Evolutionary conservation across 768 basidiomycete species (phyloP).

Genomic region (Lentinula edodes): DNA sequence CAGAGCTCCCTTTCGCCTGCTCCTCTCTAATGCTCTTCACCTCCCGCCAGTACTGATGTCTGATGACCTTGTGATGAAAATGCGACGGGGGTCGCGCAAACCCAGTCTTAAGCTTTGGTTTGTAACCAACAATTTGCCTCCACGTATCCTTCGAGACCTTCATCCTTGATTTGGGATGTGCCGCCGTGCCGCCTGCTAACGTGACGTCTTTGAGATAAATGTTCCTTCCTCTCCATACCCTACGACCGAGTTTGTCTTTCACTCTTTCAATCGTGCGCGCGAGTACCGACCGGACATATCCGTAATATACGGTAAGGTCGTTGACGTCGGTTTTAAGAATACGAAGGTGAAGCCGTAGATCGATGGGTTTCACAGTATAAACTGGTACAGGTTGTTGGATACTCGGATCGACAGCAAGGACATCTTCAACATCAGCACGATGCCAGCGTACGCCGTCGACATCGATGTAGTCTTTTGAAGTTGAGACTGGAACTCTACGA

Average conservation of each 20-base stretch:
- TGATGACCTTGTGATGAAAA: neutral
- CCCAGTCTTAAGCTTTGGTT: neutral
- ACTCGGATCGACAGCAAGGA: conserved; percentile 21
- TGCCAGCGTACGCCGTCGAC: neutral
- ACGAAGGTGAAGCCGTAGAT: conserved; percentile 49
- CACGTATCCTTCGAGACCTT: neutral
- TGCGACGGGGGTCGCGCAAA: conserved; percentile 1
- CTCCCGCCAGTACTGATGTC: conserved; percentile 1
- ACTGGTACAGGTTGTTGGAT: conserved; percentile 7
- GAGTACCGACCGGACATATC: conserved; percentile 34
- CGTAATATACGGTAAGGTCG: conserved; percentile 41
- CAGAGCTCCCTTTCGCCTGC: neutral
- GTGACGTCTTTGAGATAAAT: conserved; percentile 36
- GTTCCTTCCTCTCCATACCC: conserved; percentile 59
- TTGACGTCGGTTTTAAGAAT: conserved; percentile 51
- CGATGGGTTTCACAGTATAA: conserved; percentile 33
- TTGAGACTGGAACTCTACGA: neutral
- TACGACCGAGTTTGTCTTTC: conserved; percentile 77
- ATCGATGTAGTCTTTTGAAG: neutral
- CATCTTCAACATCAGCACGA: neutral
- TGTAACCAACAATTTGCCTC: conserved; percentile 2
- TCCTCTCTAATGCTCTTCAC: neutral
- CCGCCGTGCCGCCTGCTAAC: neutral
- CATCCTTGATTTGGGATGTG: neutral
- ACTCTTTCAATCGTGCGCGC: conserved; percentile 52